Evolutionary conservation across 495 filamentous ascomycete species (phyloP).

Genomic region (Penicillium paradoxum): DNA sequence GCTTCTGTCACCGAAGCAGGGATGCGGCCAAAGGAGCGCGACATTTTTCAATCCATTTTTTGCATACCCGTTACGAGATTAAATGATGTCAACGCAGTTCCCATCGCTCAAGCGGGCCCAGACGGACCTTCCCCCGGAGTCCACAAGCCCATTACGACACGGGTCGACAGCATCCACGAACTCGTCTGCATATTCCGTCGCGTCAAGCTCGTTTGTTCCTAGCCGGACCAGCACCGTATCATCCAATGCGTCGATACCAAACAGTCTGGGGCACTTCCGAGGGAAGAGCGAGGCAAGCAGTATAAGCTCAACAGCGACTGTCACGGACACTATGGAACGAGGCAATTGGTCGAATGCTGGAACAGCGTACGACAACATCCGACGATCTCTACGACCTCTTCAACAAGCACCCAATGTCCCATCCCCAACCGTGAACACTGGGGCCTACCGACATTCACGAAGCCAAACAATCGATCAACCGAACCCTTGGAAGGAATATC

Average conservation of each 20-base stretch:
- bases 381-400: slow-evolving; percentile 73
- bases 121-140: slow-evolving; percentile 55
- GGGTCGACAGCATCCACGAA: slow-evolving; percentile 72
- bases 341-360: slow-evolving; percentile 40
- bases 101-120: slow-evolving; percentile 56
- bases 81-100: slow-evolving; percentile 38
- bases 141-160: slow-evolving; percentile 62
- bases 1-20: slow-evolving; percentile 36
- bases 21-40: slow-evolving; percentile 38
- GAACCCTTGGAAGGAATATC: slow-evolving; percentile 31
- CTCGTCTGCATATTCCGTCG: slow-evolving; percentile 71
- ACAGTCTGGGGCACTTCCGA: slow-evolving; percentile 58
- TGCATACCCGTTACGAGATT: slow-evolving; percentile 26
- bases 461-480: slow-evolving; percentile 43
- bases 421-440: slow-evolving; percentile 28
- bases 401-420: slow-evolving; percentile 60
- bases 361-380: slow-evolving; percentile 62
- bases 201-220: slow-evolving; percentile 58
- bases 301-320: slow-evolving; percentile 38
- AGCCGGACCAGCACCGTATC: slow-evolving; percentile 73
- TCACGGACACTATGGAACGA: slow-evolving; percentile 22
- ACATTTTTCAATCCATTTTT: slow-evolving; percentile 23
- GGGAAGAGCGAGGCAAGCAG: slow-evolving; percentile 67
- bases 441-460: slow-evolving; percentile 34
- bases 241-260: slow-evolving; percentile 64